Evolutionary conservation across 805 yeast genomes (phyloP), one percentile per base, ranked within the genome.

Genomic region (Wickerhamiella hasegawae): DNA sequence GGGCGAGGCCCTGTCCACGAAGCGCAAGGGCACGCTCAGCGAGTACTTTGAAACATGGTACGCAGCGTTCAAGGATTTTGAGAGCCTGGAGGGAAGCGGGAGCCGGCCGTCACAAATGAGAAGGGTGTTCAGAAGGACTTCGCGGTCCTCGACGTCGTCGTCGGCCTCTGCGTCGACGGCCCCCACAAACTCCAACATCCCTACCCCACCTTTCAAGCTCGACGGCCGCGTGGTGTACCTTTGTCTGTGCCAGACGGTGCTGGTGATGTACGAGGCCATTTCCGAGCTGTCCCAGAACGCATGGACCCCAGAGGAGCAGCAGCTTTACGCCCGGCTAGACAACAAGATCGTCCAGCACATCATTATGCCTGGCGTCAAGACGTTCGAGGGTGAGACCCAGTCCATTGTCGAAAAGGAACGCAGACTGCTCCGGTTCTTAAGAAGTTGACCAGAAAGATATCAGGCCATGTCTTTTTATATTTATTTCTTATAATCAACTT

Each of bases 1-100:
- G 14, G 43, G 43, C 20, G 43, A 40, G 28, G 40, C 43, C 15
- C 36, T 40, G 12, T 31, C 38, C 4, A 24, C 37, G 12, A 33
- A 33, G 34, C 32, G 32, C 14, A 32, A 31, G 28, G 35, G 32
- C 23, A 36, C 39, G 17, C 35, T 36, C n/a, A 21, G 17, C 17
- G 39, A 36, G 23, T 36, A 36, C 26, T 36, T 36, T 28, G 39
- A 36, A 14, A 28, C 18, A 11, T 36, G 39, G 39, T 36, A 36
- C 31, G 18, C 25, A 3, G 34, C 39, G 3, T 36, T 36, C 30
- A 36, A 36, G 33, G 35, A 36, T 11, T 36, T 23, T 27, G 39
- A 36, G 28, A 12, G 19, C 9, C 18, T 9, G n/a, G 33, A 31
- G 9, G 34, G 30, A 19, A n/a, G n/a, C n/a, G n/a, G n/a, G n/a